Base-by-base conservation (phyloP, 2,329 filamentous ascomycete species). In the Phaeoacremonium minimum region DNA sequence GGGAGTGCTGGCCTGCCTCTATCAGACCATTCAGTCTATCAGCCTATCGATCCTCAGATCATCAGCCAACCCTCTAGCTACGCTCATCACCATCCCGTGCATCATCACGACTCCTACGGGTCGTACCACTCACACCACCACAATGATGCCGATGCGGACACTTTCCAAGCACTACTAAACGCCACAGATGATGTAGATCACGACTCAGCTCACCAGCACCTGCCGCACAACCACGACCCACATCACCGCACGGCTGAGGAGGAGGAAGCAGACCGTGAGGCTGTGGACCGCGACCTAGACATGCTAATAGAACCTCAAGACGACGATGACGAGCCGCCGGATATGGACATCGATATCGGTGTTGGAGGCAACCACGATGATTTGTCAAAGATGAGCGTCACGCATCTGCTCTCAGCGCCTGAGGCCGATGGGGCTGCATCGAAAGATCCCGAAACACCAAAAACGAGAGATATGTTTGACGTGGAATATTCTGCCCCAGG, bases 21-120 rank as follows among this genome's bases (percentile, higher is more conserved):
- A 47, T 28, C 46, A 45, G 41, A 48, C 42, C 26, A 43, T 46
- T 40, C 49, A 18, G 56, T 67, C 18, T 73, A 72, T 50, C 71
- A 76, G 36, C 75, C 73, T 17, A 77, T 79, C 52, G 74, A 79
- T 49, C 74, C 75, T n/a, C 73, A 74, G 46, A 77, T 78, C 36
- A 77, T 77, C 46, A 68, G 62, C 31, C 66, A 70, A 35, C 48
- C 59, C 57, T 38, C 51, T 54, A 35, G 45, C 43, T 30, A 35
- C 35, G 15, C 55, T 46, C 44, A 51, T 17, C 43, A 47, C 22
- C 44, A 47, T 12, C 42, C 43, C 7, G 48, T 47, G 7, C 51
- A 53, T 11, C 53, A 53, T 12, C 45, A 45, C 26, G 29, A 53
- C 20, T 50, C 51, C 8, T 56, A 65, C 38, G 51, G 49, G 31